Percentiles rank a stretch among this genome's conserved stretches.
Conservation (phyloP, 768 basidiomycete species). For the Amanita rimosa region DNA sequence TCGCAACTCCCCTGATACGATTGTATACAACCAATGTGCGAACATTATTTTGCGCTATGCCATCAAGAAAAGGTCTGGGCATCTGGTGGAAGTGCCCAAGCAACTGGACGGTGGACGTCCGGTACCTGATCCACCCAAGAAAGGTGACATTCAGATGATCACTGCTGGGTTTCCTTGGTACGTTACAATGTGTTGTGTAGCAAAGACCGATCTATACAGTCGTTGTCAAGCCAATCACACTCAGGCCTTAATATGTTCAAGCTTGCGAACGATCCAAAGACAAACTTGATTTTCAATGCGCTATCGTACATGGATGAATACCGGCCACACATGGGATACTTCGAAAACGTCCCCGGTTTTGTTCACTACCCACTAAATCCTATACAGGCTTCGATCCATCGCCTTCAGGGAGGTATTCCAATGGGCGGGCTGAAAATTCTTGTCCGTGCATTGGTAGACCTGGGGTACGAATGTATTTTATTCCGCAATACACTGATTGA, state of each 20-base stretch:
- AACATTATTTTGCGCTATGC: conserved; percentile 51
- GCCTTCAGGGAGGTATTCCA: conserved; percentile 52
- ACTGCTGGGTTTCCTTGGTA: conserved; percentile 73
- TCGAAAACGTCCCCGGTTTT: conserved; percentile 49
- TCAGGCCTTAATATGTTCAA: conserved; percentile 64
- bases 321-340: conserved; percentile 28
- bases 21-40: conserved; percentile 61
- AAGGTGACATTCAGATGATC: conserved; percentile 49
- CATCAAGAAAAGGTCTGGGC: conserved; percentile 37
- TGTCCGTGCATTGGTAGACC: conserved; percentile 44
- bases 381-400: conserved; percentile 26
- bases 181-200: conserved; percentile 1
- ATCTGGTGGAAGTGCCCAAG: conserved; percentile 24
- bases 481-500: not conserved
- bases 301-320: conserved; percentile 39
- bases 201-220: not conserved
- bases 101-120: conserved; percentile 25
- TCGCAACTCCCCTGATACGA: conserved; percentile 37
- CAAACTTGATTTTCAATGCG: conserved; percentile 54
- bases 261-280: conserved; percentile 55
- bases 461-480: conserved; percentile 37
- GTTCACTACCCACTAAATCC: conserved; percentile 30
- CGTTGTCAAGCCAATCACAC: conserved; percentile 51
- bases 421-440: conserved; percentile 69
- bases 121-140: conserved; percentile 35